These are phyloP conservation scores for Aaosphaeria pasadenensis DNA, from an alignment of 2,329 filamentous ascomycete genomes.

Conservation along the genomic window DNA sequence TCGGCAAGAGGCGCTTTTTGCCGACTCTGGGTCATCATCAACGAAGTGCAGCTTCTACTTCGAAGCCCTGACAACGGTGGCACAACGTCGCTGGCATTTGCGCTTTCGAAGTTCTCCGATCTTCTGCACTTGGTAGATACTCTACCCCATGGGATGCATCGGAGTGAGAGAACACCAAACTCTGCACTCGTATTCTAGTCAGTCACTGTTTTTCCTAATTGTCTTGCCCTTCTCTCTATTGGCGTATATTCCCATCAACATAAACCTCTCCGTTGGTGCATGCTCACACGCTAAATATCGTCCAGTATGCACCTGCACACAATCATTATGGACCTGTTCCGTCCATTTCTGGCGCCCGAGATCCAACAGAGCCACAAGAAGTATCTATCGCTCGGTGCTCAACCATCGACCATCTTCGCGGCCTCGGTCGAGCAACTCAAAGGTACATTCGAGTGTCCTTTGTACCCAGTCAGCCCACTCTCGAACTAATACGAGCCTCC, in stretches of 20 bases:
- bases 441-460: not conserved
- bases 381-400: not conserved
- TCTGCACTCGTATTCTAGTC: not conserved
- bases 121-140: slow-evolving; percentile 2
- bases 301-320: slow-evolving; percentile 1
- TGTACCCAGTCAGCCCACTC: not conserved
- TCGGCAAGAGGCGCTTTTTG: not conserved
- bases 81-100: slow-evolving; percentile 3
- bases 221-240: not conserved
- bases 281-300: not conserved
- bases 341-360: not conserved
- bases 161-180: not conserved
- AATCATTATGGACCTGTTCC: slow-evolving; percentile 4
- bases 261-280: too few species aligned
- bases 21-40: slow-evolving; percentile 1
- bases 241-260: too few species aligned
- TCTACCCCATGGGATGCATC: not conserved
- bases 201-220: not conserved
- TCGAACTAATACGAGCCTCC: not conserved
- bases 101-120: not conserved
- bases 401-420: not conserved
- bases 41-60: not conserved
- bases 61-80: not conserved
- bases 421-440: not conserved
- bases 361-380: not conserved